These are phyloP conservation scores for Volvariella surrecta DNA, from an alignment of 1,284 basidiomycete species.

Conservation along the genomic window DNA sequence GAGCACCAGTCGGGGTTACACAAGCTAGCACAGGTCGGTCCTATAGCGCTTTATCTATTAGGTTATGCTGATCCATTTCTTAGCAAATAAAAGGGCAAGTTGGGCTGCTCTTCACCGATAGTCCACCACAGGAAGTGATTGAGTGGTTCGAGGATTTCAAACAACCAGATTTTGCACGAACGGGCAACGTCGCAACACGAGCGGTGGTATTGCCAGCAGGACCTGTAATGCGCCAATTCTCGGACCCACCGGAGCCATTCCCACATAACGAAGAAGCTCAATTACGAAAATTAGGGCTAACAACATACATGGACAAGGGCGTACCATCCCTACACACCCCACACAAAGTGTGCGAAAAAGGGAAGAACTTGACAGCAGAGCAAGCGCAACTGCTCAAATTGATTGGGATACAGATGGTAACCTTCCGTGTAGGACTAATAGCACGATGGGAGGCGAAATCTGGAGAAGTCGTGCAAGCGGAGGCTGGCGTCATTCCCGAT, in stretches of 20 bases:
- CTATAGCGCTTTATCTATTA: no score
- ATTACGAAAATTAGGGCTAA: constrained; percentile 84
- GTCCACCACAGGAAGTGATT: constrained; percentile 79
- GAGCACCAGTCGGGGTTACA: constrained; percentile 80
- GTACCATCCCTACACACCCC: constrained; percentile 78
- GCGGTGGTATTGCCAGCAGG: constrained; percentile 74
- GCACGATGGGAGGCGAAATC: constrained; percentile 70
- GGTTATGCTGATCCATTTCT: no score
- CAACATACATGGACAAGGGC: constrained; percentile 80
- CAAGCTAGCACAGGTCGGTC: constrained; percentile 68
- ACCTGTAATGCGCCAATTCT: constrained; percentile 64
- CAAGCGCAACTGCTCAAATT: constrained; percentile 88
- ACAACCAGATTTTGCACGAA: constrained; percentile 87
- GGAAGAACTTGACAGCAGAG: constrained; percentile 73
- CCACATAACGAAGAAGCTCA: constrained; percentile 97
- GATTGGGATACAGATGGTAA: constrained; percentile 80
- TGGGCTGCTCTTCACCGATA: constrained; percentile 88
- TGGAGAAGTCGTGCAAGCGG: constrained; percentile 59
- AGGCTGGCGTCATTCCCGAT: constrained; percentile 29
- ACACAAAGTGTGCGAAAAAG: constrained; percentile 84
- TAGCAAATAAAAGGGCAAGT: constrained; percentile 92
- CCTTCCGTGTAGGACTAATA: constrained; percentile 66
- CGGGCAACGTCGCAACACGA: constrained; percentile 74
- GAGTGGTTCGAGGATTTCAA: constrained; percentile 94
- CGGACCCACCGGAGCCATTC: constrained; percentile 77